Conservation (phyloP, 106 monocot species). For the Phalaenopsis equestris region DNA sequence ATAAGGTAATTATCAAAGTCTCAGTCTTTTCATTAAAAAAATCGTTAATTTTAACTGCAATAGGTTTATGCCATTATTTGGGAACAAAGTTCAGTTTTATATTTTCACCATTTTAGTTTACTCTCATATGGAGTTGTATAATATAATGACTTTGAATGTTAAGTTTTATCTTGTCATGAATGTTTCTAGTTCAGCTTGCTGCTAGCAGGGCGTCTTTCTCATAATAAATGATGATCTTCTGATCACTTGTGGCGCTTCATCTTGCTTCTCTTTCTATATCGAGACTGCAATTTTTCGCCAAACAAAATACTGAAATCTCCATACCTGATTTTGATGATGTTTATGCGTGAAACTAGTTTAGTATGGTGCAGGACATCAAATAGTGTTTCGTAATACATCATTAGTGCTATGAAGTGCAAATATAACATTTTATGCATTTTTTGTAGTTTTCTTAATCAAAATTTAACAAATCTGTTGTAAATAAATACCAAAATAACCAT, state of each 20-base stretch:
- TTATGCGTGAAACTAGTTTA: background rate
- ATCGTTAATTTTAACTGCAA: background rate
- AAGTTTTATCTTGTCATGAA: background rate
- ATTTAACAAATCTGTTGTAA: background rate
- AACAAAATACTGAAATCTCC: background rate
- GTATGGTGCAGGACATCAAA: background rate
- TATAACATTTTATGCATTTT: background rate
- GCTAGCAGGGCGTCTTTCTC: background rate
- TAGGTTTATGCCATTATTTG: background rate
- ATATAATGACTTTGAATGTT: background rate
- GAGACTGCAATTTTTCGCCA: background rate
- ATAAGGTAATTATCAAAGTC: slow-evolving; percentile 55
- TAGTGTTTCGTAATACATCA: background rate
- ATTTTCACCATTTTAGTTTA: background rate
- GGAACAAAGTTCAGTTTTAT: background rate
- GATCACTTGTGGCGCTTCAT: background rate
- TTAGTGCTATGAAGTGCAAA: background rate
- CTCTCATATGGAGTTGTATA: background rate
- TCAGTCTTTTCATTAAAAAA: background rate
- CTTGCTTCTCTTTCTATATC: background rate
- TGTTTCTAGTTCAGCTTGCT: background rate
- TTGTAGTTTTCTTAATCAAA: background rate
- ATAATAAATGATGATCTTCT: background rate
- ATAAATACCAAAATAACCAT: background rate
- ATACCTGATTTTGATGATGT: background rate